Conservation (phyloP, 345 rosid species). For the Geranium brycei region DNA sequence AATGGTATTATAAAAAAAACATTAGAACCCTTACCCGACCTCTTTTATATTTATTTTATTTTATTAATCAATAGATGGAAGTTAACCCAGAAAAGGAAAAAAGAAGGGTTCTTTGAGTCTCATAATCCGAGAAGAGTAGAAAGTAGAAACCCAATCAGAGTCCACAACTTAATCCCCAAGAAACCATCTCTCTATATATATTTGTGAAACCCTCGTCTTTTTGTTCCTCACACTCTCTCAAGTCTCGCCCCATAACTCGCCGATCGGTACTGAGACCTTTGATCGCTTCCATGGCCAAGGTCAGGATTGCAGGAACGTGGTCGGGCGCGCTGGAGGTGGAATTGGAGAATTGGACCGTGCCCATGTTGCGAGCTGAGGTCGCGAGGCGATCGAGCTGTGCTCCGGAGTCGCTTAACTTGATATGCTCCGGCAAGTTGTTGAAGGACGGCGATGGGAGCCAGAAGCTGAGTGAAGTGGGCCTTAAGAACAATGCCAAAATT, state of each 20-base stretch:
- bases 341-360: conserved; percentile 63
- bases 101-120: not conserved
- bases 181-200: not conserved
- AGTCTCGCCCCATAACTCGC: too few species aligned
- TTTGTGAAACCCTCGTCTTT: too few species aligned
- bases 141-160: not conserved
- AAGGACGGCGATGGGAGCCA: conserved; percentile 44
- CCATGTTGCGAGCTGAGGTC: conserved; percentile 62
- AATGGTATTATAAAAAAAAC: too few species aligned
- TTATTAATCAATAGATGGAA: too few species aligned
- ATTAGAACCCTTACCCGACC: too few species aligned
- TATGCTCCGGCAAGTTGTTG: conserved; percentile 63
- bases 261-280: too few species aligned
- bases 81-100: not conserved
- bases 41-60: too few species aligned
- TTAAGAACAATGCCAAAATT: conserved; percentile 63
- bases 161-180: not conserved
- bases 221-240: too few species aligned
- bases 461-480: conserved; percentile 44
- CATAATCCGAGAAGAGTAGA: too few species aligned
- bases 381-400: conserved; percentile 46
- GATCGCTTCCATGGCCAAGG: conserved; percentile 34
- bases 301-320: conserved; percentile 88
- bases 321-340: conserved; percentile 66
- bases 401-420: conserved; percentile 55